phyloP scores from a whole-genome alignment of 192 early-diverging fungal genomes.

The Chytriomyces sp. region DNA sequence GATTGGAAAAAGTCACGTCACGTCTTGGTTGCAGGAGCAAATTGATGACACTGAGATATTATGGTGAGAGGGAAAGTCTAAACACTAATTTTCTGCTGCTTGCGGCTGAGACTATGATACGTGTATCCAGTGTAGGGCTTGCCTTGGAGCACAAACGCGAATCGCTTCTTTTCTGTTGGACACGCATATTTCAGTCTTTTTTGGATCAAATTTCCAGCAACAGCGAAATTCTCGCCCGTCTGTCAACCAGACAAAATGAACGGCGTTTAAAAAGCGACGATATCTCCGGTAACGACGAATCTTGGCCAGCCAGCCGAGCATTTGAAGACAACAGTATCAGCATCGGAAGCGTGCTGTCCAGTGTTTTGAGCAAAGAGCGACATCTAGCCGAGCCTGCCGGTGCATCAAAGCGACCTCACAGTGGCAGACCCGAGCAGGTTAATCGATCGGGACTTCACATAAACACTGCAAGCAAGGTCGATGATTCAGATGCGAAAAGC shows the following conservation, averaged over 20 bases:
- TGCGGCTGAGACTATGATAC: too few species aligned
- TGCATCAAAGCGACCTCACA: too few species aligned
- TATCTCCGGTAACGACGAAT: background rate
- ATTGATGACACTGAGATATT: slow-evolving; percentile 27
- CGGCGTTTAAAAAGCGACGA: background rate
- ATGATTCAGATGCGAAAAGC: too few species aligned
- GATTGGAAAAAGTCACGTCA: slow-evolving; percentile 28
- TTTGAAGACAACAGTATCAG: background rate
- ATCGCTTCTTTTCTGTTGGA: slow-evolving; percentile 9
- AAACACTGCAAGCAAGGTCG: too few species aligned
- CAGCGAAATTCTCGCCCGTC: background rate
- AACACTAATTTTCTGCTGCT: background rate
- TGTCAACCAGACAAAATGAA: background rate
- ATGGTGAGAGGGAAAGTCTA: background rate
- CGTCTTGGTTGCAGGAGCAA: slow-evolving; percentile 22
- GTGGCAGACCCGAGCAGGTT: too few species aligned
- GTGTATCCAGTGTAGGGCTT: slow-evolving; percentile 3
- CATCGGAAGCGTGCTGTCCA: background rate
- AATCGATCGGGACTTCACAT: too few species aligned
- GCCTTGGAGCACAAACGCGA: slow-evolving; percentile 25
- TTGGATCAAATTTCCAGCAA: slow-evolving; percentile 23
- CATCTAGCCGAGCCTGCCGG: background rate
- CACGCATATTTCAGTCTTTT: slow-evolving; percentile 3
- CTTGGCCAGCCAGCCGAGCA: background rate
- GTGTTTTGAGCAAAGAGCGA: background rate